A percentile compares a stretch with the other conserved stretches of the same genome.
phyloP scores from a whole-genome alignment of 345 rosid genomes.

The Citrus medica region DNA sequence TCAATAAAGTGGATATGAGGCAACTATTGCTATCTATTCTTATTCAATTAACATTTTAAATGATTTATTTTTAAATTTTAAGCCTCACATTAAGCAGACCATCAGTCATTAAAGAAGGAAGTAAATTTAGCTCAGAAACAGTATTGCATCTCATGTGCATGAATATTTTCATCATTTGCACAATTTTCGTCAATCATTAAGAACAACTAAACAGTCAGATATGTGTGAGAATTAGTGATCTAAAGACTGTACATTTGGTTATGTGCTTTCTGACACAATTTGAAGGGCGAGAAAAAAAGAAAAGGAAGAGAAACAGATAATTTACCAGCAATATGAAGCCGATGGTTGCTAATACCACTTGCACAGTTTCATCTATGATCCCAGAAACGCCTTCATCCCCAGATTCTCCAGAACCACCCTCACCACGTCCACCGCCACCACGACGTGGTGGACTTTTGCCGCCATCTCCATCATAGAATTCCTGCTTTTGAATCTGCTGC shows the following conservation, averaged over 20 bases:
- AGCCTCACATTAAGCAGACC: background rate
- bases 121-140: background rate
- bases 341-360: constrained; percentile 63
- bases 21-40: background rate
- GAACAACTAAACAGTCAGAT: background rate
- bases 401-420: constrained; percentile 31
- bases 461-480: constrained; percentile 42
- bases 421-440: constrained; percentile 45
- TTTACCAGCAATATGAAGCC: constrained; percentile 65
- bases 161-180: background rate
- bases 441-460: constrained; percentile 45
- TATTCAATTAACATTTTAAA: background rate
- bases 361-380: constrained; percentile 49
- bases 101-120: background rate
- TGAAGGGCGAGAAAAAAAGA: background rate
- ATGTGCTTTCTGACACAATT: background rate
- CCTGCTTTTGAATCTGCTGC: constrained; percentile 57
- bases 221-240: background rate
- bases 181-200: background rate
- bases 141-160: background rate
- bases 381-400: constrained; percentile 54
- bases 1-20: background rate
- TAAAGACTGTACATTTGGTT: background rate
- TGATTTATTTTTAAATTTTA: background rate
- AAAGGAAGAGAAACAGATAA: background rate